These are phyloP conservation scores for Astrocystis sublimbata DNA, from an alignment of 495 filamentous ascomycete species.

Conservation along the genomic window DNA sequence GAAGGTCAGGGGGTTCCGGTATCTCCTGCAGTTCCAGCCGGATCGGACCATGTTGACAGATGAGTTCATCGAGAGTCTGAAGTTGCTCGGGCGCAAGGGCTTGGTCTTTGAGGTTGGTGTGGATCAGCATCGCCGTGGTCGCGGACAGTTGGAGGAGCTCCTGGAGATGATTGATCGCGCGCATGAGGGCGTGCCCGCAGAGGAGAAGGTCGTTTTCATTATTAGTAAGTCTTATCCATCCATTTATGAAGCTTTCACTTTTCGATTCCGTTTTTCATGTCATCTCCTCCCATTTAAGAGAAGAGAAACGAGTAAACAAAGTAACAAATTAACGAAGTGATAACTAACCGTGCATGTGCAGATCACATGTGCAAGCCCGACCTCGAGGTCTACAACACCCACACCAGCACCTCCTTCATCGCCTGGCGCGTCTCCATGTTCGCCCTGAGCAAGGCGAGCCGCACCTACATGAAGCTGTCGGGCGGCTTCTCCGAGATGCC, in stretches of 20 bases:
- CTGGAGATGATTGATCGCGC: constrained; percentile 69
- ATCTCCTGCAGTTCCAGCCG: constrained; percentile 76
- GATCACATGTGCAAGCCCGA: constrained; percentile 91
- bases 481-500: constrained; percentile 77
- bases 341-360: constrained; percentile 32
- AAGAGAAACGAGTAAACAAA: too few relatives aligned
- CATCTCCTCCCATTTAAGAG: not conserved
- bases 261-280: too few relatives aligned
- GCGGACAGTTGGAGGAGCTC: constrained; percentile 69
- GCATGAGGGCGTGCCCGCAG: constrained; percentile 57
- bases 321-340: too few relatives aligned
- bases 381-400: constrained; percentile 53
- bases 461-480: constrained; percentile 85
- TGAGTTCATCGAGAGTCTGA: constrained; percentile 67
- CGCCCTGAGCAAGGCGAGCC: constrained; percentile 57
- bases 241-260: not conserved
- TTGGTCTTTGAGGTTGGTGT: constrained; percentile 80
- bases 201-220: constrained; percentile 63
- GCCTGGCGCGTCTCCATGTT: constrained; percentile 57
- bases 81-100: constrained; percentile 61
- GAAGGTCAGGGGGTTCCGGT: constrained; percentile 69
- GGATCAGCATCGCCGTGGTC: constrained; percentile 67
- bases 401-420: constrained; percentile 58
- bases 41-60: constrained; percentile 59
- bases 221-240: constrained; percentile 57